Conservation (phyloP, 495 filamentous ascomycete genomes). For the Aspergillus bertholletiae region DNA sequence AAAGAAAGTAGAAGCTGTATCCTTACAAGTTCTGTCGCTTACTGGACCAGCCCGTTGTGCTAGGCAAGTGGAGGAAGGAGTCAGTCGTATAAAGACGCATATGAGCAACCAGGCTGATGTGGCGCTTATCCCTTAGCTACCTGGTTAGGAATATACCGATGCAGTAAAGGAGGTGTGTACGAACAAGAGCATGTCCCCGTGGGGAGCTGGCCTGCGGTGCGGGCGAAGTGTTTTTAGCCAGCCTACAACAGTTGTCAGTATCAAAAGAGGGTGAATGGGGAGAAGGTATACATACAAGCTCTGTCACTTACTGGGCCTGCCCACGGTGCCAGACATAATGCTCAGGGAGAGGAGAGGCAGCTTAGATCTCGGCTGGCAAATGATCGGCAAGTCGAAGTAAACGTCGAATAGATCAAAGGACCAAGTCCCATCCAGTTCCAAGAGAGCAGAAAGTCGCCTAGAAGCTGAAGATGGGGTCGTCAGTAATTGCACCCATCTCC, state of each 20-base stretch:
- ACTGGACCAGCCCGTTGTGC: not conserved
- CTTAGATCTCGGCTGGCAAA: not conserved
- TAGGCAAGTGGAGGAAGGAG: not conserved
- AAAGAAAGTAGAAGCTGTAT: not conserved
- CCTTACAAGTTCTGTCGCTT: slow-evolving; percentile 7
- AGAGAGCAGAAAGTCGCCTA: not conserved
- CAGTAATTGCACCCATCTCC: not conserved
- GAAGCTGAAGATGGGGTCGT: not conserved
- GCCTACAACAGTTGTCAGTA: slow-evolving; percentile 1
- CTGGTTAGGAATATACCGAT: not conserved
- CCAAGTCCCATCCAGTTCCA: not conserved
- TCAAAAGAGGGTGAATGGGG: not conserved
- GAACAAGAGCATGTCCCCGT: not conserved
- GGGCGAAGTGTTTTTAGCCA: slow-evolving; percentile 7
- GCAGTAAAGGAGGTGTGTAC: not conserved
- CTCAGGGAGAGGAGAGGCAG: not conserved
- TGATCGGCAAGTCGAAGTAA: not conserved
- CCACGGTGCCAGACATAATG: slow-evolving; percentile 6
- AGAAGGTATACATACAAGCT: slow-evolving; percentile 3
- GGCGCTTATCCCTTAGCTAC: not conserved
- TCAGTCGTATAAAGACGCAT: not conserved
- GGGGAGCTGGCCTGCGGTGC: slow-evolving; percentile 4
- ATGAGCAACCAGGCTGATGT: not conserved
- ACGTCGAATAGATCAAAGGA: not conserved
- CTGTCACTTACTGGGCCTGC: slow-evolving; percentile 10